Evolutionary conservation across 2,329 filamentous ascomycete genomes (phyloP), one percentile per base, ranked within the genome.

Genomic region (Colletotrichum chlorophyti): DNA sequence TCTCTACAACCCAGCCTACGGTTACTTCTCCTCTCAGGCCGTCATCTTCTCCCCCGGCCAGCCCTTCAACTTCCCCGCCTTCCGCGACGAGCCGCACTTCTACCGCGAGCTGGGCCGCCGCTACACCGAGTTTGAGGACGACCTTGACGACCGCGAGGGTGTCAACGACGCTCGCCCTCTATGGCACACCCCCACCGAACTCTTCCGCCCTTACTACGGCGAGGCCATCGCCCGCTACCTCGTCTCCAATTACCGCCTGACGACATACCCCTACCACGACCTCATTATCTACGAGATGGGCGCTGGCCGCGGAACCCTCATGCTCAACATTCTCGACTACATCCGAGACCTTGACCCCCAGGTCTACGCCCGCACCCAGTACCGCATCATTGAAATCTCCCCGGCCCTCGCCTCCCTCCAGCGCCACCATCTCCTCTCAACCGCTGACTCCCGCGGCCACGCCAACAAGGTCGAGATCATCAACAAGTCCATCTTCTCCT

Each of bases 231-330:
- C 94, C n/a, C 89, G 94, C 17, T 97, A 98, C 73, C 85, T 99
- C 40, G 88, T 98, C 65, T 89, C 91, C 65, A 97, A 99, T 78
- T 99, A 99, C 83, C 93, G 95, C 72, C 86, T 97, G 71, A 91
- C 91, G 40, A 86, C 92, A 53, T 98, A 95, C 72, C 95, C 95
- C 3, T 97, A 98, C 79, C 89, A 97, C 75, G 95, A 99, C 75
- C 84, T 99, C 49, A 91, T 96, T 67, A 96, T 99, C 73, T 99
- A 97, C 83, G 95, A 99, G 74, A 96, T 99, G 90, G 95, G 95
- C 49, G 95, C 95, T 34, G 95, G 95, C 67, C 94, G 97, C 68
- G 95, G 95, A 62, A 99, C 96, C 0, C 84, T 99, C 70, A 99
- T 99, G 95, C 83, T 95, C 70, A 99, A 99, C 74, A 93, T 99